Percentiles rank a stretch among this genome's conserved stretches.
Evolutionary conservation across 306 rosid species (phyloP).

Genomic region (Trifolium dubium): DNA sequence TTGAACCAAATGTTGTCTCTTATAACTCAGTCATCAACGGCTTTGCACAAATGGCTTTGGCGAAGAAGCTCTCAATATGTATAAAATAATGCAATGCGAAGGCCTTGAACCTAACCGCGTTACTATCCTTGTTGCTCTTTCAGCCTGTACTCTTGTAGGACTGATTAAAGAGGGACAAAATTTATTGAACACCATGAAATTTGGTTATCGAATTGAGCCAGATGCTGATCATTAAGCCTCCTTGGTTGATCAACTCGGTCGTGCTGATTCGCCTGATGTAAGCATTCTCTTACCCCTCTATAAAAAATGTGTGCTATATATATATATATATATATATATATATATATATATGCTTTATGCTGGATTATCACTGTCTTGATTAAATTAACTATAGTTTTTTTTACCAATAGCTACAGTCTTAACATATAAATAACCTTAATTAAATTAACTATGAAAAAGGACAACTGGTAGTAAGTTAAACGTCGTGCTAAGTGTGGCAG

Average conservation of each 20-base stretch:
- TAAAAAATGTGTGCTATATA: too few relatives aligned
- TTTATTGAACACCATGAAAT: conserved; percentile 61
- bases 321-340: too few relatives aligned
- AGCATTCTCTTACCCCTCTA: too few relatives aligned
- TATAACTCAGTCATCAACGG: conserved; percentile 75
- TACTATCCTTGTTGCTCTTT: conserved; percentile 76
- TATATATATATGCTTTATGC: too few relatives aligned
- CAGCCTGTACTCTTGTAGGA: conserved; percentile 86
- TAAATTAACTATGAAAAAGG: neutral
- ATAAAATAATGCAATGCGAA: conserved; percentile 61
- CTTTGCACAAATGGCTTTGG: conserved; percentile 75
- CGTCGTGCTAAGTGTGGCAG: too few relatives aligned
- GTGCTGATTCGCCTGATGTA: conserved; percentile 46
- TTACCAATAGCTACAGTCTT: neutral
- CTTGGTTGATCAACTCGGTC: conserved; percentile 81
- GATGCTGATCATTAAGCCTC: conserved; percentile 78
- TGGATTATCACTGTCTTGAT: too few relatives aligned
- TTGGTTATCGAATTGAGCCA: conserved; percentile 59
- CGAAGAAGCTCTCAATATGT: conserved; percentile 66
- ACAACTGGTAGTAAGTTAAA: neutral
- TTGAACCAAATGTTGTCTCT: conserved; percentile 61
- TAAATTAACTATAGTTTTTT: too few relatives aligned
- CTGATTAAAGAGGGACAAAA: conserved; percentile 67
- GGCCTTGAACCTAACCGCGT: conserved; percentile 59
- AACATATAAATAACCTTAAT: neutral